Base-by-base conservation (phyloP, 2,329 filamentous ascomycete genomes). In the Cercospora sp. region DNA sequence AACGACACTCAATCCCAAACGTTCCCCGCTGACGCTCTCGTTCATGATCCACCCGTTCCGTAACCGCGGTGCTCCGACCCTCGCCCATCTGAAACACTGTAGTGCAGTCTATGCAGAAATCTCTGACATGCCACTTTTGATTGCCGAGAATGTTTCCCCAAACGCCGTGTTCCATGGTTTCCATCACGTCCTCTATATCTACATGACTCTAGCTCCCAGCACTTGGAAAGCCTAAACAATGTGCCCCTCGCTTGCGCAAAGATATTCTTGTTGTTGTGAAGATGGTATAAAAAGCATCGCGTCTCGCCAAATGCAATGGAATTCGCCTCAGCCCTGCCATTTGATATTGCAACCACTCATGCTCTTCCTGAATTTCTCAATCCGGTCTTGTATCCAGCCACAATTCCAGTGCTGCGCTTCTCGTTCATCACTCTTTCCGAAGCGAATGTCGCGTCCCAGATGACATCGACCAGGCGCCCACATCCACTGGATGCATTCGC, bases 401-500 rank as follows among this genome's bases (percentile, higher is more conserved):
- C 73, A 74, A 13, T 65, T 73, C 77, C 77, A 78, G 48, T 74
- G 72, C 42, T 74, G 69, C 5, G 62, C 65, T 51, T 74, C 72
- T 23, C 68, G 62, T 66, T 77, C 76, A 62, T 79, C 77, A 26
- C 71, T 74, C 31, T 72, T 72, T n/a, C 78, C 78, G 23, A 79
- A 74, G 2, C 76, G 68, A 2, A 79, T 69, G 9, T 76, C 74
- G 31, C 73, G 67, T 7, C 75, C 77, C 63, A 79, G 58, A 57
- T 77, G 72, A 67, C 78, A 79, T 23, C 76, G 68, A 3, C 76
- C 77, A 4, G 76, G 73, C 60, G 71, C 69, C 55, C 70, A 77
- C 77, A 77, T 78, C 76, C 76, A 79, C 68, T 79, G 77, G n/a
- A 78, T 67, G 48, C 78, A 79, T 7, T 74, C 65, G 1, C 69